phyloP scores from a whole-genome alignment of 148 eudicot species.

The Suaeda aralocaspica region DNA sequence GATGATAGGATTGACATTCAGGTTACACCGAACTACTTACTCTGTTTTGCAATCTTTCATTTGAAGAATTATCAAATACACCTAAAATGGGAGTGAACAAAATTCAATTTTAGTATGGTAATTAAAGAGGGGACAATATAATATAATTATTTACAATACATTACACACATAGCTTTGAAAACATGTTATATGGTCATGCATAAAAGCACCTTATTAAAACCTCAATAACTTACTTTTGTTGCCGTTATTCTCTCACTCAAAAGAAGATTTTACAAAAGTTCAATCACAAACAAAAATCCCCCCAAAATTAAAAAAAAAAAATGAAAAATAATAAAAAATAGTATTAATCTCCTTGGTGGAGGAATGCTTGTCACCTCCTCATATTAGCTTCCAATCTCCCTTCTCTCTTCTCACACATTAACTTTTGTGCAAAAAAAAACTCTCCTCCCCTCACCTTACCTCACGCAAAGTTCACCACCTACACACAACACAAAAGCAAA shows the following conservation, averaged over 20 bases:
- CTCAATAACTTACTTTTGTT: constrained; percentile 22
- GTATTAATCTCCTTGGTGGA: constrained; percentile 40
- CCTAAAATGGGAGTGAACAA: no score
- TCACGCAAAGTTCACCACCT: constrained; percentile 30
- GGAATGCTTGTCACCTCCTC: constrained; percentile 85
- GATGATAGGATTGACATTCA: no score
- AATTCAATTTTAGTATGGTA: no score
- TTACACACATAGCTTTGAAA: neutral
- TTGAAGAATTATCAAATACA: no score
- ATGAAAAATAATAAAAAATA: no score
- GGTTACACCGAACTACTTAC: no score
- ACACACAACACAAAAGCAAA: neutral
- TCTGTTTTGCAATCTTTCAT: no score
- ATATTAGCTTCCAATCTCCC: constrained; percentile 36
- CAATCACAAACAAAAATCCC: neutral
- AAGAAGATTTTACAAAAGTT: constrained; percentile 7
- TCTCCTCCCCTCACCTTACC: constrained; percentile 16
- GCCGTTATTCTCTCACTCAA: constrained; percentile 19
- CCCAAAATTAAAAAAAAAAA: neutral
- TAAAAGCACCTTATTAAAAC: constrained; percentile 23
- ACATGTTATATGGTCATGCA: constrained; percentile 27
- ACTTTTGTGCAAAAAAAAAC: constrained; percentile 14
- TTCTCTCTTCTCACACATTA: constrained; percentile 15
- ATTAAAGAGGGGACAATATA: no score
- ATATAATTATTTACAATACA: no score